Evolutionary conservation across 1,284 basidiomycete genomes (phyloP).

Genomic region (Rhodotorula sp.): DNA sequence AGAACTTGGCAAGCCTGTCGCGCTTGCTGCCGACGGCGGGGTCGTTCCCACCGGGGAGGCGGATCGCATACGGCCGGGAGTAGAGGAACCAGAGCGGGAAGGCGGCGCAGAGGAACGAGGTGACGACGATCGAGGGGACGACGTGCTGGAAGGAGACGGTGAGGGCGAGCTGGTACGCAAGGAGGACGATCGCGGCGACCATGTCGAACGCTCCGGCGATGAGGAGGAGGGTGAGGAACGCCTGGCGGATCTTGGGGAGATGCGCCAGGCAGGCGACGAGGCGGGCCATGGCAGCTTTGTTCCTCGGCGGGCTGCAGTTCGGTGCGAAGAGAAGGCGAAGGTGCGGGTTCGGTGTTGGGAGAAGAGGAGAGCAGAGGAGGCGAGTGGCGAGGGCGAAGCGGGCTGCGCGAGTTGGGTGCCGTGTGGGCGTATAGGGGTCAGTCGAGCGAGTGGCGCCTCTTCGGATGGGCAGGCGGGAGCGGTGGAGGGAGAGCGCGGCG

Average conservation of each 20-base stretch:
- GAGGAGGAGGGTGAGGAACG: not conserved
- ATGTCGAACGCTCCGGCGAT: conserved; percentile 18
- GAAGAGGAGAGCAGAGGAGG: not conserved
- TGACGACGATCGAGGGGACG: conserved; percentile 21
- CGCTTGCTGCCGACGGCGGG: conserved; percentile 1
- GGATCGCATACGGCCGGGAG: conserved; percentile 29
- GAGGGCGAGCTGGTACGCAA: conserved; percentile 27
- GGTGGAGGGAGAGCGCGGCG: not conserved
- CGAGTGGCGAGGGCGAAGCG: not conserved
- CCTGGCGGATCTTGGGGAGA: conserved; percentile 9
- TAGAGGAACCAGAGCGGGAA: conserved; percentile 34
- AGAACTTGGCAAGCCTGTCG: conserved; percentile 23
- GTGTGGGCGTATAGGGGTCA: conserved; percentile 35
- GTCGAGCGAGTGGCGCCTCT: not conserved
- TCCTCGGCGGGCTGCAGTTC: no score
- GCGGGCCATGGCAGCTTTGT: not conserved
- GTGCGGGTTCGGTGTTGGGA: not conserved
- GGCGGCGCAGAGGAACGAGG: conserved; percentile 22
- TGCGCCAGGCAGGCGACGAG: conserved; percentile 9
- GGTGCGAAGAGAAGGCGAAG: not conserved
- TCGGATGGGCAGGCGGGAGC: not conserved
- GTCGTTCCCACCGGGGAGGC: conserved; percentile 4
- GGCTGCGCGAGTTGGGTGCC: conserved; percentile 9
- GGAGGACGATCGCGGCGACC: conserved; percentile 24
- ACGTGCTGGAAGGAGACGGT: conserved; percentile 26